These are phyloP conservation scores for Penicillium verhagenii DNA, from an alignment of 495 filamentous ascomycete species.

Conservation along the genomic window DNA sequence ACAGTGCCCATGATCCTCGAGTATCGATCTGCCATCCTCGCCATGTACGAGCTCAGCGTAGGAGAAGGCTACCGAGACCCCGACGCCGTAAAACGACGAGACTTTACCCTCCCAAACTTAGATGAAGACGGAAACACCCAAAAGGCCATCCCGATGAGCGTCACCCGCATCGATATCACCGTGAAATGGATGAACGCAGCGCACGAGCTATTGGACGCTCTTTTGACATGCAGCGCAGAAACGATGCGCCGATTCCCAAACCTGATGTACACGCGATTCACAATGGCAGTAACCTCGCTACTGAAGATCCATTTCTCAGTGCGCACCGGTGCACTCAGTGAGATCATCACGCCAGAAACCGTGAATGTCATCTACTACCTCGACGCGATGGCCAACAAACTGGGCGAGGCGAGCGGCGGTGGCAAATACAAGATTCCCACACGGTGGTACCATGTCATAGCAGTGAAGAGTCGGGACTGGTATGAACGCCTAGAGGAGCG, in stretches of 20 bases:
- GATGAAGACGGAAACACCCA: constrained; percentile 27
- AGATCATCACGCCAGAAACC: constrained; percentile 39
- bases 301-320: constrained; percentile 52
- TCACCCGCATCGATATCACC: constrained; percentile 48
- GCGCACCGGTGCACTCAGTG: constrained; percentile 41
- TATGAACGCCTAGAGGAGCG: constrained; percentile 34
- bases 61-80: constrained; percentile 52
- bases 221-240: constrained; percentile 39
- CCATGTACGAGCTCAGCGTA: constrained; percentile 51
- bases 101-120: constrained; percentile 40
- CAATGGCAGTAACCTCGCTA: constrained; percentile 44
- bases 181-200: constrained; percentile 50
- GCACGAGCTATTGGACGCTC: constrained; percentile 47
- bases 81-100: constrained; percentile 39
- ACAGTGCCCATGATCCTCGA: constrained; percentile 44
- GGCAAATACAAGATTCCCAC: constrained; percentile 39
- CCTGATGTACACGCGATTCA: constrained; percentile 45
- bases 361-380: constrained; percentile 50
- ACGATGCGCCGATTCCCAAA: constrained; percentile 46
- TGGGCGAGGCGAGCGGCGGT: constrained; percentile 39
- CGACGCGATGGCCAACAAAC: constrained; percentile 34
- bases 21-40: constrained; percentile 46
- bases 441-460: constrained; percentile 40
- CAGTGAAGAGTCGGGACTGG: constrained; percentile 37
- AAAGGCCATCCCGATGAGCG: constrained; percentile 32